Evolutionary conservation across 208 protist genomes (phyloP).

Genomic region (Trypanosoma mega): DNA sequence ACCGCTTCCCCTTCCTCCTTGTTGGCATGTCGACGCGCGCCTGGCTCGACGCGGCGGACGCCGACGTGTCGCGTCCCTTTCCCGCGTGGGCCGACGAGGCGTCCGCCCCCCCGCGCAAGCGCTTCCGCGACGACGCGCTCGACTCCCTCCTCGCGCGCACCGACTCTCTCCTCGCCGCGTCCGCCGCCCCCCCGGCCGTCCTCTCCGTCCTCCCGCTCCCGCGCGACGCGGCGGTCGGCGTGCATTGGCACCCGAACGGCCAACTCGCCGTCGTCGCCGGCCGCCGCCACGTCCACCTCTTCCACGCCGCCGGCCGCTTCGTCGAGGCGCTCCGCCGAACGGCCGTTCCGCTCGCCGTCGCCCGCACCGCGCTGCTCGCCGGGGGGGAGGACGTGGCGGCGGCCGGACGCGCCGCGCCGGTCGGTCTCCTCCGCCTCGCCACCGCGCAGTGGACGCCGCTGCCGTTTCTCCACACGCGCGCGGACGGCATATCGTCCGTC

Average conservation of each 20-base stretch:
- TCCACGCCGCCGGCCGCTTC: constrained; percentile 78
- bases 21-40: constrained; percentile 28
- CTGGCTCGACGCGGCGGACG: constrained; percentile 73
- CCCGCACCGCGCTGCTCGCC: constrained; percentile 54
- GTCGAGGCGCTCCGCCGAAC: constrained; percentile 78
- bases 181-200: constrained; percentile 37
- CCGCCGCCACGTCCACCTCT: constrained; percentile 78
- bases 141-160: constrained; percentile 74
- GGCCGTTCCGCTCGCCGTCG: constrained; percentile 41
- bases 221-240: constrained; percentile 56
- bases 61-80: constrained; percentile 27
- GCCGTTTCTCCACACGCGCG: constrained; percentile 66
- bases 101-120: constrained; percentile 32
- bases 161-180: constrained; percentile 64
- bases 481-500: too few species aligned
- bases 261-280: constrained; percentile 76
- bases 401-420: constrained; percentile 55
- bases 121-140: constrained; percentile 74
- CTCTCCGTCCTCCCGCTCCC: constrained; percentile 73
- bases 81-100: constrained; percentile 52
- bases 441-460: constrained; percentile 66
- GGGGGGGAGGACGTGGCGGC: constrained; percentile 76
- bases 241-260: constrained; percentile 85
- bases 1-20: neutral
- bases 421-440: constrained; percentile 46